Conservation (phyloP, 495 filamentous ascomycete species). For the Choiromyces venosus region DNA sequence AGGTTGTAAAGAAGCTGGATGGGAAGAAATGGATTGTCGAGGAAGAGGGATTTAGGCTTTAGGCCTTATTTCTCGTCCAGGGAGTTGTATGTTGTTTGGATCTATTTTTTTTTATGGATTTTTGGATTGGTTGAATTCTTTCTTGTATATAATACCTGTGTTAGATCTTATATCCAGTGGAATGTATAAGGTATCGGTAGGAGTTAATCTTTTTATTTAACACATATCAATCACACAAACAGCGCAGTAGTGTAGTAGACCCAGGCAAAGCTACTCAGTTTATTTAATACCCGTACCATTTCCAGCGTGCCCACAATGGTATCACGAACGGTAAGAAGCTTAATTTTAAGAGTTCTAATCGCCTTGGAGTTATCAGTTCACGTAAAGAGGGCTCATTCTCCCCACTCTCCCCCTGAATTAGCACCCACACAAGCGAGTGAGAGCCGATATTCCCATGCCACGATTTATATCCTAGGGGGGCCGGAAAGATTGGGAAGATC, state of each 20-base stretch:
- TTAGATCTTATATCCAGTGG: background rate
- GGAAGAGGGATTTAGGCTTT: slow-evolving; percentile 52
- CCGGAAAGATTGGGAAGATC: no score
- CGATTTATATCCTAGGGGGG: no score
- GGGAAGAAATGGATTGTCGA: slow-evolving; percentile 73
- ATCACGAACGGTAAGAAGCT: background rate
- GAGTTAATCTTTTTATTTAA: background rate
- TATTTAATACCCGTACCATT: background rate
- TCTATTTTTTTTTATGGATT: background rate
- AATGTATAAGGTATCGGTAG: background rate
- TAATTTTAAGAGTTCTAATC: background rate
- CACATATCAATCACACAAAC: background rate
- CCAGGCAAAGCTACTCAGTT: background rate
- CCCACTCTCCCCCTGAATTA: background rate
- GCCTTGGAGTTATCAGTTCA: background rate
- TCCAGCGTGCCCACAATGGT: background rate
- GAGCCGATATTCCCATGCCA: background rate
- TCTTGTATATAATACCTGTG: background rate
- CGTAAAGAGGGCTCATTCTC: background rate
- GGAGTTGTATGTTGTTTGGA: background rate
- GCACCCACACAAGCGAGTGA: background rate
- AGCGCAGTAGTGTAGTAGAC: background rate
- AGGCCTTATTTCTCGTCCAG: background rate
- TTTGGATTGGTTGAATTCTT: background rate
- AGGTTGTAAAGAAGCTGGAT: slow-evolving; percentile 58